Conservation (phyloP, 441 rosid species). For the Populus trichocarpa region DNA sequence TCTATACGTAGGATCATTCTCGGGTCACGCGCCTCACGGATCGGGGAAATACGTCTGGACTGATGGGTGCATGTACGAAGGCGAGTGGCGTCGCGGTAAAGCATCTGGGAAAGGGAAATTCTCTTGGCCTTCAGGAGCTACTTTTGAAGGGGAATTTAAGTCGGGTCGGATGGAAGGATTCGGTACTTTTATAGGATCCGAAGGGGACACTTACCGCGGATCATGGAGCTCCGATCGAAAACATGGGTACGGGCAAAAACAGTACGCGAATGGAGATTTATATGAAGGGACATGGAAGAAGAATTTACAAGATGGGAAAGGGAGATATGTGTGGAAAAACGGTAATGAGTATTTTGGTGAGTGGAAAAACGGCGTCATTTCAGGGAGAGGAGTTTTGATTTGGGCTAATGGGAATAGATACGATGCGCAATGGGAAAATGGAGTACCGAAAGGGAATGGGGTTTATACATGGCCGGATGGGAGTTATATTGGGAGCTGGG, state of each 20-base stretch:
- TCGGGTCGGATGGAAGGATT: conserved; percentile 93
- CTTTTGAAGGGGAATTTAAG: conserved; percentile 80
- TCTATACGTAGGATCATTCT: conserved; percentile 72
- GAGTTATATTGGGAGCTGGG: conserved; percentile 59
- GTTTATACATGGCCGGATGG: conserved; percentile 69
- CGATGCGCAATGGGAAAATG: conserved; percentile 85
- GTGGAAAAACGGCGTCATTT: conserved; percentile 81
- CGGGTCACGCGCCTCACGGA: conserved; percentile 77
- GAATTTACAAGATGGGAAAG: conserved; percentile 80
- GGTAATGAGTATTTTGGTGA: conserved; percentile 77
- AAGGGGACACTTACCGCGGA: conserved; percentile 83
- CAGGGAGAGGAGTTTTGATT: conserved; percentile 59
- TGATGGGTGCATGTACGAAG: conserved; percentile 97
- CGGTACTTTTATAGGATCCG: conserved; percentile 80
- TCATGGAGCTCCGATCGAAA: conserved; percentile 75
- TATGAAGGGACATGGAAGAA: conserved; percentile 81
- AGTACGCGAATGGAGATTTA: conserved; percentile 76
- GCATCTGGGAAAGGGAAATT: conserved; percentile 92
- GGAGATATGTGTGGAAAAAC: conserved; percentile 79
- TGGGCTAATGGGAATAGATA: conserved; percentile 73
- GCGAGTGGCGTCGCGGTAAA: conserved; percentile 87
- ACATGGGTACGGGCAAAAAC: conserved; percentile 70
- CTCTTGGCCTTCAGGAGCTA: conserved; percentile 98
- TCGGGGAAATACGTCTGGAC: conserved; percentile 91
- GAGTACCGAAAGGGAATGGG: conserved; percentile 64